A percentile compares a stretch with the other conserved stretches of the same genome.
These are phyloP conservation scores for Monilinia polystroma DNA, from an alignment of 2,329 filamentous ascomycete genomes.

Conservation along the genomic window DNA sequence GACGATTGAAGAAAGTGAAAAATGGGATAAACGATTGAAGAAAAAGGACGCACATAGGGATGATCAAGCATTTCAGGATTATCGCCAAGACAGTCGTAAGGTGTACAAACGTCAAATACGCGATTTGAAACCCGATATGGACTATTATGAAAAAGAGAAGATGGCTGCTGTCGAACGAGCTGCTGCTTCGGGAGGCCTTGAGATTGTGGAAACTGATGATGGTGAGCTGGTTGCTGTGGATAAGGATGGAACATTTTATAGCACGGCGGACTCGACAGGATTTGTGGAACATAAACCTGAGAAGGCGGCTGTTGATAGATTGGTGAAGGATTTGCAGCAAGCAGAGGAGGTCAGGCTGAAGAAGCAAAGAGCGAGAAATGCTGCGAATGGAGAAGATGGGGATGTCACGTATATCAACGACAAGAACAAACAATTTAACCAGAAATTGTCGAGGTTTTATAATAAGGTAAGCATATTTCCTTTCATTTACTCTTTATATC, in stretches of 20 bases:
- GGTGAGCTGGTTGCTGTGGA: slow-evolving; percentile 94
- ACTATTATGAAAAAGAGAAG: slow-evolving; percentile 85
- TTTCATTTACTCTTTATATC: neutral
- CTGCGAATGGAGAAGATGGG: slow-evolving; percentile 75
- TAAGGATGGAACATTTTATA: slow-evolving; percentile 86
- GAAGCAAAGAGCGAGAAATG: slow-evolving; percentile 78
- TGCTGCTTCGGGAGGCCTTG: slow-evolving; percentile 77
- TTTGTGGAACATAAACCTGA: slow-evolving; percentile 85
- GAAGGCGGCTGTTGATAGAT: slow-evolving; percentile 79
- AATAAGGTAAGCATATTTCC: slow-evolving; percentile 63
- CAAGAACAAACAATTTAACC: slow-evolving; percentile 99
- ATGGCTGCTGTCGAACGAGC: slow-evolving; percentile 80
- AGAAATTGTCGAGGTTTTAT: slow-evolving; percentile 93
- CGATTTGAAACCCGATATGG: slow-evolving; percentile 72
- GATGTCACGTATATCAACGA: slow-evolving; percentile 99
- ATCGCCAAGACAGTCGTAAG: slow-evolving; percentile 82
- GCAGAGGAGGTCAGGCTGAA: slow-evolving; percentile 84
- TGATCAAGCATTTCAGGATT: slow-evolving; percentile 87
- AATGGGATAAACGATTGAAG: slow-evolving; percentile 86
- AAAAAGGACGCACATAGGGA: slow-evolving; percentile 82
- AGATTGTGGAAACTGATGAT: slow-evolving; percentile 93
- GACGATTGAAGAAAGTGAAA: slow-evolving; percentile 91
- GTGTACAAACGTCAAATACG: slow-evolving; percentile 89
- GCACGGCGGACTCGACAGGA: slow-evolving; percentile 76
- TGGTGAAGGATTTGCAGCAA: slow-evolving; percentile 83